phyloP scores from a whole-genome alignment of 148 eudicot genomes.

The Amaranthus cruentus region DNA sequence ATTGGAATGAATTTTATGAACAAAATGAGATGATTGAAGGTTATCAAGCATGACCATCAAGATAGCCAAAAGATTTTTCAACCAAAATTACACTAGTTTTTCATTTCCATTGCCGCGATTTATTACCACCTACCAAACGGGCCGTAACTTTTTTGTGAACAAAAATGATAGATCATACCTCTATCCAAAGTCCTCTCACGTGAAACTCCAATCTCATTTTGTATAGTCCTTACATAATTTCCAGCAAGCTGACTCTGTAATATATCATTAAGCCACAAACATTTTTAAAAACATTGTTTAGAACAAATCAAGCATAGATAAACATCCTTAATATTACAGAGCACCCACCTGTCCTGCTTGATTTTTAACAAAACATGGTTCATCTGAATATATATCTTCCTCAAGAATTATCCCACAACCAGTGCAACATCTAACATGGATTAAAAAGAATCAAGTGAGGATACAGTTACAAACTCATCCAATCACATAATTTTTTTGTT shows the following conservation, averaged over 20 bases:
- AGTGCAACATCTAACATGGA: constrained; percentile 54
- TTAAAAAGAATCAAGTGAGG: not conserved
- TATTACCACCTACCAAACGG: too few relatives aligned
- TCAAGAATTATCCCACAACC: constrained; percentile 54
- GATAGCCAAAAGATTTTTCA: too few relatives aligned
- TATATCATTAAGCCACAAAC: not conserved
- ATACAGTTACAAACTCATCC: not conserved
- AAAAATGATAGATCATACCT: constrained; percentile 30
- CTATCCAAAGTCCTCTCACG: constrained; percentile 53
- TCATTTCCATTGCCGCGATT: too few relatives aligned
- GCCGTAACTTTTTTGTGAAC: too few relatives aligned
- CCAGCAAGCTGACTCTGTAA: constrained; percentile 51
- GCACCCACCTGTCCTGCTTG: constrained; percentile 54
- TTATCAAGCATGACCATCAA: too few relatives aligned
- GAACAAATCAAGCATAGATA: not conserved
- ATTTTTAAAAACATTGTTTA: not conserved
- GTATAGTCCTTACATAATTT: constrained; percentile 39
- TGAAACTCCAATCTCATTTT: constrained; percentile 45
- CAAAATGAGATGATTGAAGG: too few relatives aligned
- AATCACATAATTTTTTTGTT: not conserved
- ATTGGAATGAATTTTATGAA: too few relatives aligned
- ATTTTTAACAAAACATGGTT: constrained; percentile 47
- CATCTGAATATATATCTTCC: constrained; percentile 42
- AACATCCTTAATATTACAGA: not conserved
- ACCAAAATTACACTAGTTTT: too few relatives aligned